Evolutionary conservation across 352 stramenopile genomes (phyloP), one percentile per base, ranked within the genome.

Genomic region (Globisporangium carolinianum): DNA sequence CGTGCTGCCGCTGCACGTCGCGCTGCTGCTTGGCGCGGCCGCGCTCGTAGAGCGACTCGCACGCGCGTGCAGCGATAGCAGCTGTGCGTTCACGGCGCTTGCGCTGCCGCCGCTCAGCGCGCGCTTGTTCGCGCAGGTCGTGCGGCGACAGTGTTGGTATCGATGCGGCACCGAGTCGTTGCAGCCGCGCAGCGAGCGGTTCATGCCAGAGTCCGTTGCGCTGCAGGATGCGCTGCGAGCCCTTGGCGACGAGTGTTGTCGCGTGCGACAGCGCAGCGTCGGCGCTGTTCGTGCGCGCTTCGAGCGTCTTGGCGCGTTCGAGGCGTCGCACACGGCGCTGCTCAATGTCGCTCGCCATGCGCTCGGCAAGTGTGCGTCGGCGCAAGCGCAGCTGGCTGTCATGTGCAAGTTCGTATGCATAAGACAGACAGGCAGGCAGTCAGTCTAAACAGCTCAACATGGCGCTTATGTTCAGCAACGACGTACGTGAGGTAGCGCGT

Each of bases 181-280:
- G 8, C 0, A 85, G 55, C 6, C 71, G 72, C 37, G 68, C 49
- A 38, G 76, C 60, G 3, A 73, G 51, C 0, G 75, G 58, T 47
- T 85, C 74, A 18, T 73, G 59, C 74, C 71, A 83, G 47, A 76
- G 62, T 3, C 77, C 77, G 58, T 79, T 85, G 32, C 65, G 61
- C n/a, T 80, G 62, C 5, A 87, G 63, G 66, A 87, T 85, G 5
- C 51, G 59, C 32, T 73, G 57, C 1, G 77, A 87, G 0, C 77
- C 77, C 57, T 75, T 79, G 1, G 66, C 74, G 3, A 87, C 63
- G 5, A 83, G 57, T 4, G 71, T 72, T 4, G 71, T 72, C 3
- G 32, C 24, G 35, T 42, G 9, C 53, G 51, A 8, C 48, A 36
- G 14, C 47, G 35, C 10, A 49, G 41, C n/a, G 41, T 69, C 3